Evolutionary conservation across 1,139 yeast genomes (phyloP), one percentile per base, ranked within the genome.

Genomic region (Kluyveromyces marxianus): DNA sequence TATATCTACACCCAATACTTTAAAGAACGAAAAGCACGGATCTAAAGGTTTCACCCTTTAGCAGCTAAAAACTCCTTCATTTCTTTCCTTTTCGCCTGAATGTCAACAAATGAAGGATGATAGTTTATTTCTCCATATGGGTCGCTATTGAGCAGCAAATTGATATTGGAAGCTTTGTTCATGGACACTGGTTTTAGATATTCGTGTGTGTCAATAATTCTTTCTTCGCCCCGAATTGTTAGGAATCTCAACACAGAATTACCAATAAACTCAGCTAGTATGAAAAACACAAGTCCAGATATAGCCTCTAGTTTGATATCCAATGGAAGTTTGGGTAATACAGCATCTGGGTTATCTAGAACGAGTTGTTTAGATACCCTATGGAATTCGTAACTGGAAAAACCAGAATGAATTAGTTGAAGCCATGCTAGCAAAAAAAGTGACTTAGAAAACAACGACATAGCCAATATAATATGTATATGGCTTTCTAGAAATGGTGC

Each of bases 301-400:
- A 53, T 28, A 1, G 57, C 58, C 46, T 64, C 68, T 32, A 55
- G 49, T 40, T 54, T 52, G 14, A 64, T 57, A 45, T 64, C 67
- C 25, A 44, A 33, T 14, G 68, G 67, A 36, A 62, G 37, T n/a
- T 35, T 39, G 3, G 35, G 25, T 24, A 42, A 21, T 21, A 8
- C 5, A 4, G 29, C 37, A 4, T 27, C 21, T 10, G 41, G 35
- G 27, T 42, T 39, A 42, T 39, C 37, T 34, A 36, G 34, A 34
- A 35, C 33, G 33, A 48, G 41, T 33, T 50, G 46, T 45, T 60
- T 60, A 24, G 52, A 31, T 14, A 60, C 39, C 39, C 56, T 61
- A 41, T 60, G 56, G 42, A 58, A 64, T 47, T 63, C 67, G 44
- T 59, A 61, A 30, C 65, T 60, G 4, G 66, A 61, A 40, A 58